Evolutionary conservation across 768 basidiomycete genomes (phyloP), one percentile per base, ranked within the genome.

Genomic region (Pholiota microspora): DNA sequence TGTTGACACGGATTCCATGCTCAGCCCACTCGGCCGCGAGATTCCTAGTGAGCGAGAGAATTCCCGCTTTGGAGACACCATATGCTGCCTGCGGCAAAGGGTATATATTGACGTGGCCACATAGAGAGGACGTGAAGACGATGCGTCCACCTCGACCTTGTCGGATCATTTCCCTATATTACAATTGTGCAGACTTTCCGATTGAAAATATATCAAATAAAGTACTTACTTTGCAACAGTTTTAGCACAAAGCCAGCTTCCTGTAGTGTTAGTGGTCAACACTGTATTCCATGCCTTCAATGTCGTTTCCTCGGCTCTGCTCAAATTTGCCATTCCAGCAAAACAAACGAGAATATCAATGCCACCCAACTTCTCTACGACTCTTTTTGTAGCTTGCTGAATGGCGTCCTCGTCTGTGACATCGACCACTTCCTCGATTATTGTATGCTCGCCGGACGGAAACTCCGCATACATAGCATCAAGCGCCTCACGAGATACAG

Each of bases 191-290:
- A 16, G 36, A 38, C 8, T 38, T 16, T 16, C 18, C 16, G n/a
- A 5, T 21, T 18, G 18, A n/a, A 2, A n/a, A 49, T 2, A 18
- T 3, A 15, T 34, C 45, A 44, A 25, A 29, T 18, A 1, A 2
- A 18, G 16, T 5, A 42, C 61, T 51, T 49, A 73, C 77, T 66
- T 73, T 50, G 67, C 71, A 25, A 71, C 74, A 0, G 74, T 67
- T 53, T 75, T 70, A 5, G 75, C 76, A 51, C 75, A 77, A 47
- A 77, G 55, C 73, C 73, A 78, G 45, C 73, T 74, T n/a, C 77
- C 78, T 5, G 72, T 79, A 13, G 71, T 71, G 50, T 77, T 79
- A 42, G 75, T 63, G 45, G 77, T 75, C 23, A 76, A 52, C 5
- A 74, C 67, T 21, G 65, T 61, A 51, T 60, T 66, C 74, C 73